Evolutionary conservation across 2,329 filamentous ascomycete genomes (phyloP).

Genomic region (Xylariaceae sp.): DNA sequence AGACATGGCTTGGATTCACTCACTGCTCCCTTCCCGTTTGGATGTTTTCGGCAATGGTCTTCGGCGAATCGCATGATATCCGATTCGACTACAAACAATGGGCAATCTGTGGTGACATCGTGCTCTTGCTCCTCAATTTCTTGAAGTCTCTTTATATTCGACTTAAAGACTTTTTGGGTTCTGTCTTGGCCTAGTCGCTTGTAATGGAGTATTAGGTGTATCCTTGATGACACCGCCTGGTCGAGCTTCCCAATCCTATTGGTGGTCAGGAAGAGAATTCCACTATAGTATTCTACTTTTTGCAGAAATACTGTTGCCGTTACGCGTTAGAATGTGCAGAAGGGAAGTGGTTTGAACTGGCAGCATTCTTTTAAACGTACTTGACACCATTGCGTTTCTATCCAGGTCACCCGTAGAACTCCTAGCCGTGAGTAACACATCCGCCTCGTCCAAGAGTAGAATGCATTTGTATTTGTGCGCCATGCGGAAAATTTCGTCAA

Average conservation of each 20-base stretch:
- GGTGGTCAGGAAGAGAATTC: neutral
- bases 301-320: neutral
- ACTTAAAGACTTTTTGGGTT: neutral
- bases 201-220: neutral
- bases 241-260: neutral
- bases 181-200: neutral
- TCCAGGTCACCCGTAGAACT: neutral
- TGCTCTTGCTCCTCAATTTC: neutral
- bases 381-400: neutral
- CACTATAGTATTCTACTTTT: neutral
- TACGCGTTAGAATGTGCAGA: no score
- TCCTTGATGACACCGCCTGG: neutral
- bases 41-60: neutral
- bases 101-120: neutral
- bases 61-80: neutral
- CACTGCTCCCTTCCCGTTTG: neutral
- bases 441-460: neutral
- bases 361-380: neutral
- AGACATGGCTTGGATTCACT: no score
- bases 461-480: neutral
- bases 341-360: neutral
- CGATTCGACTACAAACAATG: neutral
- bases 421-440: neutral
- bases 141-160: neutral
- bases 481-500: neutral